Evolutionary conservation across 1,284 basidiomycete species (phyloP).

Genomic region (Pyrrhoderma lamaoense): DNA sequence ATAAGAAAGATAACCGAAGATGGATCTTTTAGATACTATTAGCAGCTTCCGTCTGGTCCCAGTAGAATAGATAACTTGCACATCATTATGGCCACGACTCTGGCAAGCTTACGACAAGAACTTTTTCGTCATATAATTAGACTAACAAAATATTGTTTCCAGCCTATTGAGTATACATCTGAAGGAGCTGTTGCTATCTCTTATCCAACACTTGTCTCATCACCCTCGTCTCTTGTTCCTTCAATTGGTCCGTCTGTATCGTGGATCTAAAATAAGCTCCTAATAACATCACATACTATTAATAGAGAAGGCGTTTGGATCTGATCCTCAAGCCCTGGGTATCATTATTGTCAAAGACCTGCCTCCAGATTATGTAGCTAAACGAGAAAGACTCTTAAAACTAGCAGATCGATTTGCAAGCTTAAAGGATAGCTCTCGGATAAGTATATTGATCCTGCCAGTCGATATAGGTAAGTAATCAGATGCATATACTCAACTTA

Average conservation of each 20-base stretch:
- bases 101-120: constrained; percentile 5
- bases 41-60: too few species aligned
- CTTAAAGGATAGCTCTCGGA: constrained; percentile 60
- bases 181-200: constrained; percentile 66
- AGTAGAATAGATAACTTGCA: too few species aligned
- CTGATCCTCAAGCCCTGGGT: constrained; percentile 64
- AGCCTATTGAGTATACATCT: constrained; percentile 34
- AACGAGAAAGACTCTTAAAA: constrained; percentile 65
- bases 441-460: constrained; percentile 59
- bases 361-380: constrained; percentile 52
- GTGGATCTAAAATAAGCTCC: not conserved
- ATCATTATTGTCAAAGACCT: constrained; percentile 78
- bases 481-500: too few species aligned
- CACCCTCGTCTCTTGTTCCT: constrained; percentile 49
- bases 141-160: constrained; percentile 11
- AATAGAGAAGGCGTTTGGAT: constrained; percentile 76
- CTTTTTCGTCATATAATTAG: constrained; percentile 25
- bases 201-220: constrained; percentile 52
- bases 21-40: too few species aligned
- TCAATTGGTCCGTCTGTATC: constrained; percentile 46
- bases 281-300: not conserved
- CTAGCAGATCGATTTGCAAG: constrained; percentile 69
- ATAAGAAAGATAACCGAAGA: too few species aligned
- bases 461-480: constrained; percentile 57
- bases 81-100: not conserved